Evolutionary conservation across 805 yeast species (phyloP), one percentile per base, ranked within the genome.

Genomic region (Spencermartinsiella europaea): DNA sequence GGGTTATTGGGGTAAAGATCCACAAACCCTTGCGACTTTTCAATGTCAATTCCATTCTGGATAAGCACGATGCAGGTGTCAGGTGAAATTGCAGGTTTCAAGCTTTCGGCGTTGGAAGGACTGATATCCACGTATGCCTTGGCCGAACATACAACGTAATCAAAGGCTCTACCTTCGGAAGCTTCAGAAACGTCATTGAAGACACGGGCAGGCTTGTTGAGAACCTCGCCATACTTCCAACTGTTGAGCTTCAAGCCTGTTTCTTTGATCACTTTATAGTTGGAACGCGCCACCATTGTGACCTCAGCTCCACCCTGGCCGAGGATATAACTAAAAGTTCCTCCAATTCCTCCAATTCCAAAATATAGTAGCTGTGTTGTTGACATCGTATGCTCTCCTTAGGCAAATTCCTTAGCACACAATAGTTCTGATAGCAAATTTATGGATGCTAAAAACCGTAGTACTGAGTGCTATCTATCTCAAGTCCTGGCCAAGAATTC

Each of bases 321-420:
- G 7, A 41, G 27, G 19, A 33, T n/a, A 16, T 41, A 41, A 22
- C 44, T 41, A 28, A 41, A 41, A 12, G 34, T 4, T 5, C 44
- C 44, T 12, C 44, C 44, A 3, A 41, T 41, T 14, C 44, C 44
- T 4, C 44, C 44, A 31, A 41, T 41, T 31, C 44, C 44, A 19
- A 41, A 41, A 16, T 41, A 41, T 27, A 41, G 21, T 20, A 41
- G 31, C n/a, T 41, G n/a, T n/a, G n/a, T n/a, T n/a, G n/a, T n/a
- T n/a, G n/a, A n/a, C n/a, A n/a, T n/a, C n/a, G n/a, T n/a, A n/a
- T n/a, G n/a, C n/a, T n/a, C n/a, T n/a, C n/a, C n/a, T n/a, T n/a
- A n/a, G n/a, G n/a, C n/a, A n/a, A n/a, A n/a, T n/a, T n/a, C n/a
- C n/a, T n/a, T n/a, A n/a, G n/a, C n/a, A n/a, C n/a, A n/a, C n/a